Evolutionary conservation across 257 asterid genomes (phyloP), one percentile per base, ranked within the genome.

Genomic region (Leptodermis oblonga): DNA sequence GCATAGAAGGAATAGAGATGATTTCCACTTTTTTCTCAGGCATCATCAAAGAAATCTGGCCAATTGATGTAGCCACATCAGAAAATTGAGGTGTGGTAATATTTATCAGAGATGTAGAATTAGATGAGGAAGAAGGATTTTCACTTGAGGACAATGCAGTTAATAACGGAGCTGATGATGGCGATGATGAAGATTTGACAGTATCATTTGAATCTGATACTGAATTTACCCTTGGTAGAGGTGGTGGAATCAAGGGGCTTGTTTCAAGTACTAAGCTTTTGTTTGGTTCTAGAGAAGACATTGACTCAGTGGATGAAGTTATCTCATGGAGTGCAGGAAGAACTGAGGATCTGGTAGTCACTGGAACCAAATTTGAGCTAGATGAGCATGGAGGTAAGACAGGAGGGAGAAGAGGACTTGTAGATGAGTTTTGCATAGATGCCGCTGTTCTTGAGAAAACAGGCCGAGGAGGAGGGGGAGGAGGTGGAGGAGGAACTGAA

Each of bases 381-480:
- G 43, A 23, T 15, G 66, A 34, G 18, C 22, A 20, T 25, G 73
- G 30, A 39, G 65, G 61, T 43, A 71, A 56, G 26, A 74, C 45
- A 15, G 82, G 59, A 70, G 68, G 61, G 71, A 60, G 70, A 41
- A 39, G 33, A 18, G 69, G 36, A 64, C 41, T 17, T 28, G 48
- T 42, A 13, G n/a, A 5, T 23, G 63, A 63, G 36, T 45, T 65
- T 6, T 64, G 41, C 52, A 26, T 17, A 53, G 72, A 55, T 61
- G 67, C n/a, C 52, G 66, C 49, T 70, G 64, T 37, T 36, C 22
- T 69, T 48, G 34, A 22, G 46, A 68, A 7, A 31, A 65, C 67
- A 31, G 77, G 68, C 23, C 9, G 59, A 10, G 76, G 58, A 13
- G 78, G 77, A 2, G 79, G 66, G 59, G 60, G 64, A 26, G 81